phyloP scores from a whole-genome alignment of 345 rosid species.

The Populus ilicifolia region DNA sequence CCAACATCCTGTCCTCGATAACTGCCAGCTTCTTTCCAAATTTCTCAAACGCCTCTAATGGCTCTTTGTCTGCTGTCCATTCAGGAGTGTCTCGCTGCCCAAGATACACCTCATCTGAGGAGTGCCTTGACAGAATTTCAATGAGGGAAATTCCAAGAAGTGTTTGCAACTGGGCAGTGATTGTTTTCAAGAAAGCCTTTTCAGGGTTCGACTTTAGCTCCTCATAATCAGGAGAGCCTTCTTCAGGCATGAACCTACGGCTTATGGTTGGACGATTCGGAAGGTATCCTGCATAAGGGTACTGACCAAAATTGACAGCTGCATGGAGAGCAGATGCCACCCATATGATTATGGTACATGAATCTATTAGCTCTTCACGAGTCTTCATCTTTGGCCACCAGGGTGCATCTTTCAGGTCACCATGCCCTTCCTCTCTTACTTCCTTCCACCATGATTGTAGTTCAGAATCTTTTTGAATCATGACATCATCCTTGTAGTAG shows the following conservation, averaged over 20 bases:
- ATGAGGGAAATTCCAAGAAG: slow-evolving; percentile 40
- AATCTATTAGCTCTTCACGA: slow-evolving; percentile 24
- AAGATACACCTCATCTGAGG: slow-evolving; percentile 42
- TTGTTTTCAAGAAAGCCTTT: slow-evolving; percentile 29
- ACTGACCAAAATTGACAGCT: slow-evolving; percentile 38
- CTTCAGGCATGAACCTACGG: slow-evolving; percentile 38
- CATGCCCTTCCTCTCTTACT: slow-evolving; percentile 30
- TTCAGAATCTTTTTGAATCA: slow-evolving; percentile 24
- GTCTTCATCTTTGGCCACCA: slow-evolving; percentile 40
- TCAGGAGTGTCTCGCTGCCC: slow-evolving; percentile 37
- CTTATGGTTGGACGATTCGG: slow-evolving; percentile 42
- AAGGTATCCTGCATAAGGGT: slow-evolving; percentile 36
- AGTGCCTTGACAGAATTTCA: slow-evolving; percentile 43
- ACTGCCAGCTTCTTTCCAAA: slow-evolving; percentile 27
- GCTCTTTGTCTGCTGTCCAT: slow-evolving; percentile 31
- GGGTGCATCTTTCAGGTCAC: slow-evolving; percentile 30
- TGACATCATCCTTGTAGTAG: slow-evolving; percentile 28
- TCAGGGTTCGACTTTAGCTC: slow-evolving; percentile 38
- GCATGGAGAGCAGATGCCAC: slow-evolving; percentile 39
- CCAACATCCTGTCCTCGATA: slow-evolving; percentile 17
- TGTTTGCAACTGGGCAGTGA: slow-evolving; percentile 35
- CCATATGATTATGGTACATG: slow-evolving; percentile 36
- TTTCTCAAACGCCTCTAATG: slow-evolving; percentile 28
- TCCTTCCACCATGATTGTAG: slow-evolving; percentile 46
- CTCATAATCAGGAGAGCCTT: slow-evolving; percentile 31